Base-by-base conservation (phyloP, 352 stramenopile genomes). In the Thraustochytrium sp. region DNA sequence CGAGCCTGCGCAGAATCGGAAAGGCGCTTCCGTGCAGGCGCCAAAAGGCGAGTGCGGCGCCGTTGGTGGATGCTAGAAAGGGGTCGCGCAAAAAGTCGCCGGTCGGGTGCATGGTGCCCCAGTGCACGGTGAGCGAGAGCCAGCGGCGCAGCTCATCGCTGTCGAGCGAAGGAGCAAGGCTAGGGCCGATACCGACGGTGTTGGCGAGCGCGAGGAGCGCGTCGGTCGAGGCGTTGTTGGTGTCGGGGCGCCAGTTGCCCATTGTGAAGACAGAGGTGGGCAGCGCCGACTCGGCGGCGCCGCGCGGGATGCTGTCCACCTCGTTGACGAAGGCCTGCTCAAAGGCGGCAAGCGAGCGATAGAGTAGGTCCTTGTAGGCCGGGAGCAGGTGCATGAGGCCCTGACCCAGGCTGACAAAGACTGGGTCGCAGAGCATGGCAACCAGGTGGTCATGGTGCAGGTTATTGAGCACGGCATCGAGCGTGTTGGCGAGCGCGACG, bases 21-120 rank as follows among this genome's bases (percentile, higher is more conserved):
- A 72, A 72, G 21, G 29, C 36, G 40, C 4, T 21, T 16, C 13
- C 40, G 26, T 72, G 59, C 18, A 29, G 59, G 26, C 40, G 34
- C 59, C 59, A 72, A 29, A 72, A 72, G 8, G 42, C 59, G 36
- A 72, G 26, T 9, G 36, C 9, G 1, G 59, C 59, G 40, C 40
- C 40, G 16, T 46, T 21, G 5, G 59, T 72, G 16, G 13, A 34
- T 5, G 59, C 59, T 16, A 72, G 59, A 29, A 72, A 72, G 3
- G 59, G 59, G 40, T 72, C 59, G 26, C 59, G 59, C 9, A 72
- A 31, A 1, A 31, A 46, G 9, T 16, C 46, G 26, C 59, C 59
- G 16, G 59, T 72, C 11, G 59, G 59, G 31, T 72, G 59, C 59
- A 72, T 72, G 36, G 59, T 72, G 40, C 59, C 59, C 59, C 59